Evolutionary conservation across 768 basidiomycete species (phyloP).

Genomic region (Panaeolus cyanescens): DNA sequence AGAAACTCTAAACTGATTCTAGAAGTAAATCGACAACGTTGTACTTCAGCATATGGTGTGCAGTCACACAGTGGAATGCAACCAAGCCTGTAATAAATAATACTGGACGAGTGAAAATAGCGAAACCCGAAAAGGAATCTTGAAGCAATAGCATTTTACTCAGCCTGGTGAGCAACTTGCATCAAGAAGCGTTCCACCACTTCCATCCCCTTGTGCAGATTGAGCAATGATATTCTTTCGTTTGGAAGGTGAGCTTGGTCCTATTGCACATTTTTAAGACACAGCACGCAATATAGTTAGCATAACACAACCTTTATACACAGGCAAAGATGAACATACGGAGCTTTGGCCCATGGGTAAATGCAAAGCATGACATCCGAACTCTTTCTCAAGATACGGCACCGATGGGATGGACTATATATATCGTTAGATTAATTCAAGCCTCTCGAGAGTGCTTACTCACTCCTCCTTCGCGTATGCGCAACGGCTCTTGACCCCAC

Average conservation of each 20-base stretch:
- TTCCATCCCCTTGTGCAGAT: conserved; percentile 75
- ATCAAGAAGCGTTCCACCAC: conserved; percentile 76
- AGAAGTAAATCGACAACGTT: neutral
- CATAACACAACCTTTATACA: conserved; percentile 1
- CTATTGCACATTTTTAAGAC: conserved; percentile 34
- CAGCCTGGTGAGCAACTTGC: conserved; percentile 39
- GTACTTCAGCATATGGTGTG: neutral
- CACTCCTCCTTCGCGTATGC: conserved; percentile 93
- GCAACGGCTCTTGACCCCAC: conserved; percentile 84
- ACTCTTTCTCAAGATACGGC: conserved; percentile 91
- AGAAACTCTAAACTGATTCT: neutral
- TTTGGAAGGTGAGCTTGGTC: conserved; percentile 94
- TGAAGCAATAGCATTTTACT: neutral
- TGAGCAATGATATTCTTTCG: conserved; percentile 85
- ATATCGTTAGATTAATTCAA: conserved; percentile 1
- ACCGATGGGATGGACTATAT: conserved; percentile 89
- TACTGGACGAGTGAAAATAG: too few relatives aligned
- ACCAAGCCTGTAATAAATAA: neutral
- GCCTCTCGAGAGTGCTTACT: conserved; percentile 25
- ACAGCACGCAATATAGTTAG: neutral
- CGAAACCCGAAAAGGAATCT: neutral
- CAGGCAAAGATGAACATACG: conserved; percentile 41
- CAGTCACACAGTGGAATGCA: neutral
- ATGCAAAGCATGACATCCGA: conserved; percentile 87
- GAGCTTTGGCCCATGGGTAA: conserved; percentile 93